Evolutionary conservation across 495 filamentous ascomycete species (phyloP).

Genomic region (Hapsidospora chrysogenum): DNA sequence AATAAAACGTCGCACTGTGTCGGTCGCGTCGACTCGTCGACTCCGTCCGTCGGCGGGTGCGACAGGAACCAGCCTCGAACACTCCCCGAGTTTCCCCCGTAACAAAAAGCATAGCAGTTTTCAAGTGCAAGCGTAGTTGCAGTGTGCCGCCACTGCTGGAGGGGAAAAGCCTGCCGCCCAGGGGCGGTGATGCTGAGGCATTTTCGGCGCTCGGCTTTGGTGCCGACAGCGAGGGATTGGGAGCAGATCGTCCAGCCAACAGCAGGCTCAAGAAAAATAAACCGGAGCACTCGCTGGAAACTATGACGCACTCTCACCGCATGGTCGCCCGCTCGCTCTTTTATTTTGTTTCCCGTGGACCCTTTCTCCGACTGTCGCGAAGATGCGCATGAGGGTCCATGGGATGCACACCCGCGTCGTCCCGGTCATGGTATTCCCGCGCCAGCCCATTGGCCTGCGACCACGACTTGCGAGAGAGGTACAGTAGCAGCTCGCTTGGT

Average conservation of each 20-base stretch:
- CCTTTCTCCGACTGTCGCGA: too few species aligned
- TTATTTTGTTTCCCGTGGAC: too few species aligned
- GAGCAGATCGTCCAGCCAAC: not conserved
- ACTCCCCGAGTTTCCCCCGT: not conserved
- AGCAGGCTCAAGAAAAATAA: not conserved
- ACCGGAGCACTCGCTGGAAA: not conserved
- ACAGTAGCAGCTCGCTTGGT: too few species aligned
- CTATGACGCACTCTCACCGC: not conserved
- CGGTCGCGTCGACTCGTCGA: not conserved
- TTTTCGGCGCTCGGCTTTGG: not conserved
- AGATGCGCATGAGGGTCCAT: too few species aligned
- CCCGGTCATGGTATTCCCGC: too few species aligned
- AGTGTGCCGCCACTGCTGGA: too few species aligned
- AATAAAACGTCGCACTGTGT: not conserved
- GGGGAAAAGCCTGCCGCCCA: too few species aligned
- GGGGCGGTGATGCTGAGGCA: not conserved
- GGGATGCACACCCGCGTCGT: too few species aligned
- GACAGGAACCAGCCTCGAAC: not conserved
- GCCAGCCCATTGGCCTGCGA: too few species aligned
- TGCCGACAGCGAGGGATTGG: too few species aligned
- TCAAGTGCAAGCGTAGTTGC: too few species aligned
- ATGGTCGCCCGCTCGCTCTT: not conserved
- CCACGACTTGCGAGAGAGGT: too few species aligned
- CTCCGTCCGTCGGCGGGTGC: not conserved
- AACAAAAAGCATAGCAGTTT: not conserved